Conservation (phyloP, 257 asterid species). For the Salvia rosmarinus region DNA sequence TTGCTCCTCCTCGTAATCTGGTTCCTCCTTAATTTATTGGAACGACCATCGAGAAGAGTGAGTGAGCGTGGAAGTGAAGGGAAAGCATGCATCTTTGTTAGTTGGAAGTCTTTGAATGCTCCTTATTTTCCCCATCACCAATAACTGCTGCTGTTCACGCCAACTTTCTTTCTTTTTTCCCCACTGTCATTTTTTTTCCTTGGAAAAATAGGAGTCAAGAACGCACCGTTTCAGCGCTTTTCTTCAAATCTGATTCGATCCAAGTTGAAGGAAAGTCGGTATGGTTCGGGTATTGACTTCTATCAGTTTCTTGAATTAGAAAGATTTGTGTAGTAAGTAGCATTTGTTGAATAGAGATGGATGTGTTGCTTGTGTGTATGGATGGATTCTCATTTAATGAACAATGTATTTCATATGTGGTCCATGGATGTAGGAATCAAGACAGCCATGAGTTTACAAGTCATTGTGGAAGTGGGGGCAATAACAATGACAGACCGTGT, state of each 20-base stretch:
- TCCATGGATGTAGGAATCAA: constrained; percentile 53
- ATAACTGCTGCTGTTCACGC: constrained; percentile 55
- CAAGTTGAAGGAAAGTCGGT: constrained; percentile 42
- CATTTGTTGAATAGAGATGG: too few relatives aligned
- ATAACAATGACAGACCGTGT: constrained; percentile 51
- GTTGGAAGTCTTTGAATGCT: constrained; percentile 48
- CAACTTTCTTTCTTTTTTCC: constrained; percentile 29
- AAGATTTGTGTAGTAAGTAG: constrained; percentile 1
- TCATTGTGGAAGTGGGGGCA: constrained; percentile 48
- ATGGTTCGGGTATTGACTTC: constrained; percentile 99
- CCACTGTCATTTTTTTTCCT: constrained; percentile 25
- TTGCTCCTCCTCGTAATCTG: constrained; percentile 48
- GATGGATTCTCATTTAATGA: constrained; percentile 24
- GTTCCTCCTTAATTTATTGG: too few relatives aligned
- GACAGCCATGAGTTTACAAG: constrained; percentile 54
- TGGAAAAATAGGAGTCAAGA: constrained; percentile 53
- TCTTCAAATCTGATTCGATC: constrained; percentile 23
- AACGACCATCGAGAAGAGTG: too few relatives aligned
- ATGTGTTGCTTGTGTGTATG: not conserved
- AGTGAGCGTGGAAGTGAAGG: too few relatives aligned
- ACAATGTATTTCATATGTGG: constrained; percentile 39
- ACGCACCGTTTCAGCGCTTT: constrained; percentile 49
- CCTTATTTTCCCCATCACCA: constrained; percentile 29
- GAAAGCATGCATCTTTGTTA: too few relatives aligned
- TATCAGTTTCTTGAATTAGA: constrained; percentile 29